These are phyloP conservation scores for Nymphaea thermarum DNA, from an alignment of 164 flowering plant genomes.

Conservation along the genomic window DNA sequence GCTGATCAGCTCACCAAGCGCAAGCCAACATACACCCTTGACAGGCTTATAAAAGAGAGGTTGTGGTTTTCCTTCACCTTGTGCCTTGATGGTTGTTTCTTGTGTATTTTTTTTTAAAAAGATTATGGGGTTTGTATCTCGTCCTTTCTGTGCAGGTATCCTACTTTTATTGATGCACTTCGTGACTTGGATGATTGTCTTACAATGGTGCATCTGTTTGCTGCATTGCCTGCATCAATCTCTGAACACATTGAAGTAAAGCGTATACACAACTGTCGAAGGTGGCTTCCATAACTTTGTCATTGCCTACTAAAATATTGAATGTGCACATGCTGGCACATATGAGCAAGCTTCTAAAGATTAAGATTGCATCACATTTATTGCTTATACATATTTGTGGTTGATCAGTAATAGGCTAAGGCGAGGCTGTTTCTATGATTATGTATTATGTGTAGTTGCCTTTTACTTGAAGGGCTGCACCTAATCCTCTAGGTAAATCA, in stretches of 20 bases:
- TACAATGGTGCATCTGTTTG: constrained; percentile 86
- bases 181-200: constrained; percentile 96
- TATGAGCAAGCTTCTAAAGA: too few relatives aligned
- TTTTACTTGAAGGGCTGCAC: too few relatives aligned
- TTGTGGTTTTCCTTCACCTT: constrained; percentile 8
- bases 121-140: not conserved
- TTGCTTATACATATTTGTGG: too few relatives aligned
- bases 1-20: constrained; percentile 35
- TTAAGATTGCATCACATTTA: too few relatives aligned
- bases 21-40: constrained; percentile 46
- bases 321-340: too few relatives aligned
- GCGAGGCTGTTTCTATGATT: too few relatives aligned
- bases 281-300: constrained; percentile 22
- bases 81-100: not conserved
- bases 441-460: too few relatives aligned
- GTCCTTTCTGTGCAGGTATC: constrained; percentile 37
- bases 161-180: constrained; percentile 74
- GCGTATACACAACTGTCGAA: constrained; percentile 72
- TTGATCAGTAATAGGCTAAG: too few relatives aligned
- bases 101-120: not conserved
- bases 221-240: constrained; percentile 71
- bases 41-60: constrained; percentile 68
- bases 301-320: too few relatives aligned
- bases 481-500: too few relatives aligned
- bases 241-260: constrained; percentile 48